phyloP scores from a whole-genome alignment of 306 rosid species.

The Vigna unguiculata region DNA sequence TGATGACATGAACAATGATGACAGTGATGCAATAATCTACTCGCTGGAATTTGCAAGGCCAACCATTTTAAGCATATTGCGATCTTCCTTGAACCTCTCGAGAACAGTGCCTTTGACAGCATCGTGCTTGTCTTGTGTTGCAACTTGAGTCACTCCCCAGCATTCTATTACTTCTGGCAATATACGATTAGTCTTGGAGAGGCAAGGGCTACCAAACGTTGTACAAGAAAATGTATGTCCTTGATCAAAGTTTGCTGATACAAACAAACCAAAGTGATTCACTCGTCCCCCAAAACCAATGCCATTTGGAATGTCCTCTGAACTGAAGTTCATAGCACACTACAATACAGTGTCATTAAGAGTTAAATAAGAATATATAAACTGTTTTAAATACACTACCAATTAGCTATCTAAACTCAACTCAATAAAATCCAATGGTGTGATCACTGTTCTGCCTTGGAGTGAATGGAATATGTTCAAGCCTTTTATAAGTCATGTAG shows the following conservation, averaged over 20 bases:
- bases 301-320: constrained; percentile 92
- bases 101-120: constrained; percentile 58
- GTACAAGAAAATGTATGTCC: constrained; percentile 84
- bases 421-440: neutral
- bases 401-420: constrained; percentile 4
- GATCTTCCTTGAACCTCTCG: constrained; percentile 89
- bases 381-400: neutral
- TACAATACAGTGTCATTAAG: constrained; percentile 36
- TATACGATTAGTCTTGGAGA: constrained; percentile 69
- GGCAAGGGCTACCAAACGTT: constrained; percentile 90
- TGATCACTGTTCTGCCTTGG: neutral
- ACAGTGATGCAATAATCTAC: constrained; percentile 36
- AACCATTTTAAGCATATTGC: constrained; percentile 72
- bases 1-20: neutral
- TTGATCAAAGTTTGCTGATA: constrained; percentile 79
- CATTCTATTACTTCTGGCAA: constrained; percentile 89
- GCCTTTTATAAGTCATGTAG: too few species aligned
- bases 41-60: constrained; percentile 92
- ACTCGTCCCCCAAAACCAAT: constrained; percentile 88
- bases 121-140: constrained; percentile 54
- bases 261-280: constrained; percentile 78
- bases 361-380: neutral
- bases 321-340: constrained; percentile 91
- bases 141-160: constrained; percentile 76
- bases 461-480: neutral